These are phyloP conservation scores for Amyloporia xantha DNA, from an alignment of 768 basidiomycete genomes.

Conservation along the genomic window DNA sequence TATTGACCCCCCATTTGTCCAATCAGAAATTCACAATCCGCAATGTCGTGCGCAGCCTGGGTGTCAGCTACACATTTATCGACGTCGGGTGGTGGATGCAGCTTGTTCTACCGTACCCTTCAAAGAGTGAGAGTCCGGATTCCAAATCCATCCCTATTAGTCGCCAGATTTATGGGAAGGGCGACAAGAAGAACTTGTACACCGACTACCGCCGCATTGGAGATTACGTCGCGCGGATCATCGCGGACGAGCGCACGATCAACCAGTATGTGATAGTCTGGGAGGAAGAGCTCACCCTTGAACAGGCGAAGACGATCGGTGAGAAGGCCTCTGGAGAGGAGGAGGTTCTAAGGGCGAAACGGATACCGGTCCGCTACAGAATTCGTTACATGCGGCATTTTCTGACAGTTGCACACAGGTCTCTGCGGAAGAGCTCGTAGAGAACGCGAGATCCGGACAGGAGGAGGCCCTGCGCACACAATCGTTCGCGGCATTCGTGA, in stretches of 20 bases:
- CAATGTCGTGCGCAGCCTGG: slow-evolving; percentile 18
- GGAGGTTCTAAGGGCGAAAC: not conserved
- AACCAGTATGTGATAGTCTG: slow-evolving; percentile 25
- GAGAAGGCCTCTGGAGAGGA: slow-evolving; percentile 21
- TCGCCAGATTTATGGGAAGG: slow-evolving; percentile 13
- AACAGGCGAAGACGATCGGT: slow-evolving; percentile 18
- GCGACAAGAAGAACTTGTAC: slow-evolving; percentile 15
- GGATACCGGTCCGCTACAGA: not conserved
- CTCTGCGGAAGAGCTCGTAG: slow-evolving; percentile 3
- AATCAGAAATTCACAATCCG: slow-evolving; percentile 24
- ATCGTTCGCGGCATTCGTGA: not conserved
- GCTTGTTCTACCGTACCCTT: slow-evolving; percentile 6
- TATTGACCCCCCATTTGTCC: not conserved
- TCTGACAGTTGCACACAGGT: not conserved
- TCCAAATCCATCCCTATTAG: not conserved
- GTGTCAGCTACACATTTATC: slow-evolving; percentile 24
- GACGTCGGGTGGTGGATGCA: slow-evolving; percentile 29
- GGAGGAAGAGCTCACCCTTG: slow-evolving; percentile 22
- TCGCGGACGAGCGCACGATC: slow-evolving; percentile 27
- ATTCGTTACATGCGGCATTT: not conserved
- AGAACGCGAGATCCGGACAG: not conserved
- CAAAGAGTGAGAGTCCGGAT: not conserved
- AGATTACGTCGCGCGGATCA: slow-evolving; percentile 23
- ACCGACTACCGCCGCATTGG: slow-evolving; percentile 23
- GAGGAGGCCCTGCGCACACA: not conserved